Percentiles rank a stretch among this genome's conserved stretches.
These are phyloP conservation scores for Candida khao-thaluensis DNA, from an alignment of 805 yeast species.

Conservation along the genomic window DNA sequence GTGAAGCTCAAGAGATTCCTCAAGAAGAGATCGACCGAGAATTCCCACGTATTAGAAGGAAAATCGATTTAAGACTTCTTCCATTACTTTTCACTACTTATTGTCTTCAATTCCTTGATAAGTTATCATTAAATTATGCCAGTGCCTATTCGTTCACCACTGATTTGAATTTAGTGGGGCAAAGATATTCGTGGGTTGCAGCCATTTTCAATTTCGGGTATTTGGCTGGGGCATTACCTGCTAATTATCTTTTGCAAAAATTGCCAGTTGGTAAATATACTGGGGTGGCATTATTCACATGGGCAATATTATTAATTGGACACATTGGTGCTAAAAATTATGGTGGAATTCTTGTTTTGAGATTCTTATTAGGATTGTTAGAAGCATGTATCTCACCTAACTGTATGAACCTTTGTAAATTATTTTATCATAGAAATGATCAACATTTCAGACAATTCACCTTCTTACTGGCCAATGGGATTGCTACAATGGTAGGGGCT, in stretches of 20 bases:
- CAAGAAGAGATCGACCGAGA: conserved; percentile 26
- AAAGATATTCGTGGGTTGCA: conserved; percentile 28
- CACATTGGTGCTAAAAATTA: conserved; percentile 34
- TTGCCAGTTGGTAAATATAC: conserved; percentile 21
- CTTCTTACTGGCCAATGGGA: conserved; percentile 28
- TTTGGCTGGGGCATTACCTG: conserved; percentile 23
- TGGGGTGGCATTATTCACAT: conserved; percentile 17
- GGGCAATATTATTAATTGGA: conserved; percentile 23
- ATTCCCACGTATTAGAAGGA: conserved; percentile 26
- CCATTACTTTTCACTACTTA: conserved; percentile 27
- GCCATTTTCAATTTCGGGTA: conserved; percentile 27
- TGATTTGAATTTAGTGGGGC: conserved; percentile 23
- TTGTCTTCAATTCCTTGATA: conserved; percentile 25
- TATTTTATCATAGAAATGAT: conserved; percentile 32
- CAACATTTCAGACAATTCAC: conserved; percentile 31
- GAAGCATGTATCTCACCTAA: conserved; percentile 37
- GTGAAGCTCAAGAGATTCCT: conserved; percentile 26
- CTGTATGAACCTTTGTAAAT: conserved; percentile 33
- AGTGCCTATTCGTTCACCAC: conserved; percentile 21
- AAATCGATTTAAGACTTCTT: conserved; percentile 33
- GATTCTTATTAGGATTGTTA: conserved; percentile 41
- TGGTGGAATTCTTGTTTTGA: conserved; percentile 30
- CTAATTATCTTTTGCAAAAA: conserved; percentile 21
- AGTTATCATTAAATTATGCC: conserved; percentile 25
- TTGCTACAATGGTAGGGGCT: conserved; percentile 26